Evolutionary conservation across 2,329 filamentous ascomycete species (phyloP), one percentile per base, ranked within the genome.

Genomic region (Diplocarpon rosae): DNA sequence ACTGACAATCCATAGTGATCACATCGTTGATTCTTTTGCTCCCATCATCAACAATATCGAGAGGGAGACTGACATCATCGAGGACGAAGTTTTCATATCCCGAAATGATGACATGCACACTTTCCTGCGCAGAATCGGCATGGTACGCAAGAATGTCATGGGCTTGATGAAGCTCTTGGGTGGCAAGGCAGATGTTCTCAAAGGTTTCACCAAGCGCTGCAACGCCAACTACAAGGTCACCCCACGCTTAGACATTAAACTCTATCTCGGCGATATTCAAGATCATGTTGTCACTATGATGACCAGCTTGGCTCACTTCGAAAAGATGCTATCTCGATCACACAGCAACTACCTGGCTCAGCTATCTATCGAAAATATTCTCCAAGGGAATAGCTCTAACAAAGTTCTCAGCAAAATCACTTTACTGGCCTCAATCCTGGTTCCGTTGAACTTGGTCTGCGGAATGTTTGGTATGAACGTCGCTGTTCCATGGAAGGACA

Each of bases 281-380:
- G 92, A 98, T 66, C 92, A 98, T 74, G 90, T 98, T 42, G 87
- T 98, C 48, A 98, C 92, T 37, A 96, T 96, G 90, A 94, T 95
- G 76, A 92, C 85, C 55, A 98, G 94, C 65, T 66, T 98, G 56
- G 80, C 80, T 1, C 92, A 98, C 63, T 95, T 95, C 56, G 92
- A 98, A 64, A 96, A 96, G 72, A 95, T 98, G 75, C 75, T 98
- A 39, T 89, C 84, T 24, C 83, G 92, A 16, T 85, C 85, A 2
- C 92, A 98, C 69, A 86, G 84, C 69, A 98, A 96, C 64, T 96
- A 98, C 61, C 75, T 98, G 31, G 90, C 92, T 1, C 92, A 95
- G 61, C 78, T 96, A 50, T 90, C 84, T 32, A 89, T 96, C 56
- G 87, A 93, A 63, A 90, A 85, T 64, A 85, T 95, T 57, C 78